Base-by-base conservation (phyloP, 2,329 filamentous ascomycete genomes). In the Penicillium sp. region DNA sequence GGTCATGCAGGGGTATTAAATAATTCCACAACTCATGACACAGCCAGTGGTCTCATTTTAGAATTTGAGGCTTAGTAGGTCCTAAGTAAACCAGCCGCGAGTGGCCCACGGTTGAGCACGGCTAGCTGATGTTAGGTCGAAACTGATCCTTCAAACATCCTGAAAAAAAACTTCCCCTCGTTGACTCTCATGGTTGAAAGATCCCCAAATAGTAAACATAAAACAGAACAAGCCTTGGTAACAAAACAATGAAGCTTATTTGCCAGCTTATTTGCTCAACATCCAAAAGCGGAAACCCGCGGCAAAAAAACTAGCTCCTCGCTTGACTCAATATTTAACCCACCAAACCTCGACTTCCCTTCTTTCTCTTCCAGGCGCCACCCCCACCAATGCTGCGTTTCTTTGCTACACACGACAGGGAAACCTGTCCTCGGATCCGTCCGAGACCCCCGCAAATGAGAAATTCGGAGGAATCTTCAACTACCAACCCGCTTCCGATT, bases 381-480 rank as follows among this genome's bases (percentile, higher is more conserved):
- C 87, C 89, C 89, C 89, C 85, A 83, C 86, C 88, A 93, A 90
- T 84, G 90, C 90, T 90, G 90, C 89, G 89, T 93, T 93, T 93
- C 90, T 91, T 92, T 93, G 90, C 90, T 89, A 88, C 89, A 90
- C 85, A 86, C 75, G 84, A 80, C 83, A 90, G 81, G 70, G 43
- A 52, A 59, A 58, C 55, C 66, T 68, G 70, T 72, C 68, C 65
- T 66, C 63, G 59, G 51, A 39, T 16, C 33, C 56, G 55, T 52
- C 46, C 59, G 61, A 66, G 56, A 63, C 37, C 47, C 58, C 77
- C 79, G 90, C 91, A 93, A 91, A 91, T 93, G 90, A 91, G 90
- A 95, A 95, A 95, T 93, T 95, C 90, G 90, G 91, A 95, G 91
- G 90, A 95, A 87, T 93, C 90, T 93, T 91, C 90, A 91, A 75